Base-by-base conservation (phyloP, 306 rosid genomes). In the Oxytropis ochrocephala region DNA sequence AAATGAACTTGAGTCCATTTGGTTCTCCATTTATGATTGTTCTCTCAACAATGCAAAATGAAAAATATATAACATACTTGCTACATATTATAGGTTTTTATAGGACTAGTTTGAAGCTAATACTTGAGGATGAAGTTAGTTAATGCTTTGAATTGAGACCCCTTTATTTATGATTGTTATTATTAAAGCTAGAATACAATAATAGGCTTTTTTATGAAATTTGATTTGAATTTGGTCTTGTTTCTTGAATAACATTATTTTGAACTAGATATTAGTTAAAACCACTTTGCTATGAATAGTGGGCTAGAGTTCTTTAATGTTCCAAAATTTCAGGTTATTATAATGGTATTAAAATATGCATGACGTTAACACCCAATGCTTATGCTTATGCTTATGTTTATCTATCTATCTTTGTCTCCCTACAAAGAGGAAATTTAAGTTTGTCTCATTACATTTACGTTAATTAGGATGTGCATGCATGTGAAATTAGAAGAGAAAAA, bases 91-190 rank as follows among this genome's bases (percentile, higher is more conserved):
- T 24, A 27, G 4, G 63, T 21, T 38, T 69, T 38, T 53, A 69
- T 69, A 69, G 27, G 64, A 2, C 38, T 21, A 38, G 16, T 12
- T 68, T 53, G 64, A 24, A 19, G 64, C 52, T 53, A 21, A 11
- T 16, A 21, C 74, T 69, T 53, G 39, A 48, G 11, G 42, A 69
- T 7, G 21, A 69, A 69, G 64, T 53, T 52, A 8, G 41, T 53
- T 39, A 18, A 19, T 67, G 48, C 46, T 8, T 32, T 66, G 59
- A 66, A 49, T 67, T 17, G 49, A 67, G 72, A 50, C 72, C 21
- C 72, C 21, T 16, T 13, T n/a, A n/a, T n/a, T 3, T 14, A 49
- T 16, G 18, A 44, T 10, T 66, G 33, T 48, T 13, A 11, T 7
- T 9, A 11, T 48, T 38, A 32, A 67, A 49, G 46, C 13, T 16